Percentiles rank a stretch among this genome's conserved stretches.
phyloP scores from a whole-genome alignment of 768 basidiomycete species.

The Lactarius deliciosus region DNA sequence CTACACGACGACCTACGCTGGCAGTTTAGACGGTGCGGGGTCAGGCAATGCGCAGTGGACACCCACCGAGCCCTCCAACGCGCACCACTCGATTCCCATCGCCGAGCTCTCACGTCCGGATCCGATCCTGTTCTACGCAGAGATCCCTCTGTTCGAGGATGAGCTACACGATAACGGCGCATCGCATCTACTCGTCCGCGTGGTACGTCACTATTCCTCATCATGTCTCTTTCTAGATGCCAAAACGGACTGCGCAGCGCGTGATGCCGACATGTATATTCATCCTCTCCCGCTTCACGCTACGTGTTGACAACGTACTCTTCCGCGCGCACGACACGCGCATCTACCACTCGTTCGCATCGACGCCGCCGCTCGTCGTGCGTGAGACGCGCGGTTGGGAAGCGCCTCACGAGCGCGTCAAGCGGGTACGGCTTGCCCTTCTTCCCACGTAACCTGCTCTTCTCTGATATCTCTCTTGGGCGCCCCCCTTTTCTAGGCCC shows the following conservation, averaged over 20 bases:
- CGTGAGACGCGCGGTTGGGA: constrained; percentile 90
- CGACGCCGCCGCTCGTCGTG: constrained; percentile 60
- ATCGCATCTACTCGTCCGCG: constrained; percentile 77
- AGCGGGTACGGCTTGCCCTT: constrained; percentile 50
- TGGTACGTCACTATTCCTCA: constrained; percentile 54
- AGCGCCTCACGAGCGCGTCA: constrained; percentile 80
- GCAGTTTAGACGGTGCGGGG: constrained; percentile 43
- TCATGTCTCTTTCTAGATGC: background rate
- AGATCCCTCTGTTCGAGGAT: constrained; percentile 92
- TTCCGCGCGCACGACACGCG: constrained; percentile 90
- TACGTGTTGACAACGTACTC: constrained; percentile 92
- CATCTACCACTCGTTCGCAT: constrained; percentile 80
- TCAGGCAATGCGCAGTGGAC: constrained; percentile 43
- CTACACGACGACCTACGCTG: constrained; percentile 86
- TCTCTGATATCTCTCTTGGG: constrained; percentile 1
- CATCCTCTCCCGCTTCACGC: constrained; percentile 84
- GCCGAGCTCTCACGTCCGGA: constrained; percentile 84
- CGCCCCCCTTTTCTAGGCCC: constrained; percentile 43
- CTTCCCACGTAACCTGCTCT: background rate
- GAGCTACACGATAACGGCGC: constrained; percentile 97
- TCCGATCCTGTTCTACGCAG: constrained; percentile 97
- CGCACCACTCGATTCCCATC: constrained; percentile 71
- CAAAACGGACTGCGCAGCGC: constrained; percentile 50
- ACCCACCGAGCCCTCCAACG: constrained; percentile 55
- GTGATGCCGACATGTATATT: constrained; percentile 97